phyloP scores from a whole-genome alignment of 2,329 filamentous ascomycete genomes.

The Aaosphaeria arxii region DNA sequence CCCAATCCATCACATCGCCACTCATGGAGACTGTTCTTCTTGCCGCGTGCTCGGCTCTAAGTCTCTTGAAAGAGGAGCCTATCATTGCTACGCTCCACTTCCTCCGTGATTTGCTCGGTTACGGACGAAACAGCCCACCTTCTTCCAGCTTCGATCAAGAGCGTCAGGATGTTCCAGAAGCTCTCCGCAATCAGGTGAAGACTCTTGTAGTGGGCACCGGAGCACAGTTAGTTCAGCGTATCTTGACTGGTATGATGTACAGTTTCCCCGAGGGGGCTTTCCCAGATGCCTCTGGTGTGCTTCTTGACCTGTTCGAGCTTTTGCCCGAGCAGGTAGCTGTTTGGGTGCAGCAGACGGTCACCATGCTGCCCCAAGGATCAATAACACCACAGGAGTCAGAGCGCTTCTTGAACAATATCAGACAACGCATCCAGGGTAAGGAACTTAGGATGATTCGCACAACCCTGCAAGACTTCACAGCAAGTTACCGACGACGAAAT shows the following conservation, averaged over 20 bases:
- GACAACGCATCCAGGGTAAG: slow-evolving; percentile 67
- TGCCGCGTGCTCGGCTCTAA: slow-evolving; percentile 81
- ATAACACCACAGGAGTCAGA: slow-evolving; percentile 78
- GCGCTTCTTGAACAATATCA: slow-evolving; percentile 75
- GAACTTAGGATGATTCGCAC: slow-evolving; percentile 77
- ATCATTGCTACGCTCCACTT: slow-evolving; percentile 91
- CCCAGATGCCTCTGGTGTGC: slow-evolving; percentile 87
- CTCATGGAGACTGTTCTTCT: slow-evolving; percentile 82
- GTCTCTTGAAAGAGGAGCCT: slow-evolving; percentile 86
- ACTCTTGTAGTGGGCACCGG: slow-evolving; percentile 69
- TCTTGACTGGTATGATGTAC: slow-evolving; percentile 98
- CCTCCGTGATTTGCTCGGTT: slow-evolving; percentile 83
- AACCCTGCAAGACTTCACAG: slow-evolving; percentile 93
- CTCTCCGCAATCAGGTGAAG: slow-evolving; percentile 72
- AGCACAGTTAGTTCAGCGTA: slow-evolving; percentile 77
- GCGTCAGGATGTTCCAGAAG: slow-evolving; percentile 59
- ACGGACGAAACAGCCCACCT: slow-evolving; percentile 70
- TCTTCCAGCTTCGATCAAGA: slow-evolving; percentile 60
- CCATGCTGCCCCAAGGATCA: slow-evolving; percentile 77
- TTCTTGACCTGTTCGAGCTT: slow-evolving; percentile 85
- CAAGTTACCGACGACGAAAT: slow-evolving; percentile 87
- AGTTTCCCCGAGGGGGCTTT: slow-evolving; percentile 96
- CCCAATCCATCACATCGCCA: slow-evolving; percentile 74
- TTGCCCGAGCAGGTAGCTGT: slow-evolving; percentile 73
- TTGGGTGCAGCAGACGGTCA: slow-evolving; percentile 83